Base-by-base conservation (phyloP, 106 monocot species). In the Apostasia ramifera region DNA sequence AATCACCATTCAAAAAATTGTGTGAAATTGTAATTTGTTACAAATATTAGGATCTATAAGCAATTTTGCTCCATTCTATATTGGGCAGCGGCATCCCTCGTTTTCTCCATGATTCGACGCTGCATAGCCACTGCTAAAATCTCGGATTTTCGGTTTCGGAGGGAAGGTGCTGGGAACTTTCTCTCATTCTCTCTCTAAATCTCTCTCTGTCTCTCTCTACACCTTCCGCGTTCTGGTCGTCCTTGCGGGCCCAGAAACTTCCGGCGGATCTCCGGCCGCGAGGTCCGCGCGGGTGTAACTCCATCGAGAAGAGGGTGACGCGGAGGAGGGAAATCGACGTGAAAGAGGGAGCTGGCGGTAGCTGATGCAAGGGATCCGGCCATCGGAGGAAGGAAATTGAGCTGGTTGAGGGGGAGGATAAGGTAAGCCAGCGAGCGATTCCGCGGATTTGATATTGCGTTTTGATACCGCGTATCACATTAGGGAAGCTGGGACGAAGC, bases 131-230 rank as follows among this genome's bases (percentile, higher is more conserved):
- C 26, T 26, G 26, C 26, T 26, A 0, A 26, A 26, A 26, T 26
- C 26, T 26, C 26, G 26, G 26, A 26, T 26, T 26, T 26, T 26
- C 26, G 26, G 26, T 26, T 26, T 26, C 26, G 26, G 26, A 26
- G 14, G 47, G 65, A 65, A 65, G 65, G 6, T 65, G 65, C 65
- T 46, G 26, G 48, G 65, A 65, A 65, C 47, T 47, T 65, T 62
- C 62, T 44, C 56, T 3, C n/a, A n/a, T 14, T 8, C n/a, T 56
- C 51, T 52, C 51, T 52, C 51, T 52, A 5, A 52, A 7, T 10
- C 5, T 1, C 10, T 52, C 51, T 52, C 51, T 40, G 0, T 65
- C 64, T 47, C 64, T 64, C 62, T 47, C 14, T 14, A 14, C 55
- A 14, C 55, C n/a, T 59, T 40, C 1, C 0, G 3, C 40, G 8